Evolutionary conservation across 2,329 filamentous ascomycete genomes (phyloP), one percentile per base, ranked within the genome.

Genomic region (Nemania sp.): DNA sequence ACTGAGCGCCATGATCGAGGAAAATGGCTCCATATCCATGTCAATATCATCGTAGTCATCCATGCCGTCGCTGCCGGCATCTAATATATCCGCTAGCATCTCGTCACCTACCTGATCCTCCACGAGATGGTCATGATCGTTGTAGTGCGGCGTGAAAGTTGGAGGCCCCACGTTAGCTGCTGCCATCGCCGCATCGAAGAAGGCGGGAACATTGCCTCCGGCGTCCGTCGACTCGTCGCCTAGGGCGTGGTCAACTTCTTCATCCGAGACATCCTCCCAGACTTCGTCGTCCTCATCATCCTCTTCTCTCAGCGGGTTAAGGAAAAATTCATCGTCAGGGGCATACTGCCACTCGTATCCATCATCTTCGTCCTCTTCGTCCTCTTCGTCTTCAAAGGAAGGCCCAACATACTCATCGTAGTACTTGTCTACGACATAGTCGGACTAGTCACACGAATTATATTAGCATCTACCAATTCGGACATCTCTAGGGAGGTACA

Each of bases 371-470:
- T n/a, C n/a, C n/a, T n/a, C n/a, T n/a, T n/a, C n/a, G n/a, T 24
- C 39, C 17, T 36, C 15, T 3, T 52, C 28, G 23, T 48, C 36
- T n/a, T 46, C 41, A 26, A 52, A 53, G 17, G 50, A 45, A n/a
- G 44, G 51, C 37, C 26, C 15, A 17, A 62, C 60, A 40, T 60
- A 56, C 9, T 60, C 36, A 2, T 53, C 37, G 30, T 56, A 61
- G 31, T 61, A 39, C 17, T 49, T 48, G 2, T 51, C 31, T 15
- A 60, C 54, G 15, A 61, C 45, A 5, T 20, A 3, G 1, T 57
- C 24, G 8, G 12, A 42, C 54, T 56, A 24, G n/a, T n/a, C 15
- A 28, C 30, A 36, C 7, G 14, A 6, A 34, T 36, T 7, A 34
- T 14, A 36, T 56, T 17, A 49, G 49, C 23, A 36, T 1, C 15